These are phyloP conservation scores for Gentiana macrophylla DNA, from an alignment of 257 asterid genomes.

Conservation along the genomic window DNA sequence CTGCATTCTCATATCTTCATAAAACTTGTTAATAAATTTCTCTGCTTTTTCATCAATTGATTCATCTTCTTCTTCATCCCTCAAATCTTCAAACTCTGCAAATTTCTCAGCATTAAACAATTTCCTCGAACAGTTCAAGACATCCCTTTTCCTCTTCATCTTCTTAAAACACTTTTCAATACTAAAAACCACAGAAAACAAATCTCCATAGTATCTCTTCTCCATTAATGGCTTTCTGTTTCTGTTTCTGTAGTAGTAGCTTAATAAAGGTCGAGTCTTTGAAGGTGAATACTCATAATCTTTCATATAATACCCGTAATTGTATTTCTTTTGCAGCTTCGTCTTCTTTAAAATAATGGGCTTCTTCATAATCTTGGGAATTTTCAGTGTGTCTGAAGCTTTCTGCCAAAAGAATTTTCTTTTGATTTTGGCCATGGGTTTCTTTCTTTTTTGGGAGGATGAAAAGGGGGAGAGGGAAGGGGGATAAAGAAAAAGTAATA, in stretches of 20 bases:
- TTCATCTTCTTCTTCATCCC: conserved; percentile 24
- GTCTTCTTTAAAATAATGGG: conserved; percentile 29
- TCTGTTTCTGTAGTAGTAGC: conserved; percentile 2
- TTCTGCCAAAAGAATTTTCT: conserved; percentile 31
- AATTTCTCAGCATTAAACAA: conserved; percentile 18
- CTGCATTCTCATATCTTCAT: conserved; percentile 66
- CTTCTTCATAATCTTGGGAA: conserved; percentile 28
- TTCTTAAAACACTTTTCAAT: conserved; percentile 32
- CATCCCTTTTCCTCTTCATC: conserved; percentile 7
- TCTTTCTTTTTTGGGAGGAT: conserved; percentile 1
- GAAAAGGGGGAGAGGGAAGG: no score
- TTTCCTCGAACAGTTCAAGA: conserved; percentile 3
- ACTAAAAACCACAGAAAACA: conserved; percentile 17
- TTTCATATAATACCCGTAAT: conserved; percentile 30
- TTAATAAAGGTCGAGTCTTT: conserved; percentile 30
- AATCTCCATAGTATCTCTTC: conserved; percentile 22
- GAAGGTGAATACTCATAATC: conserved; percentile 69
- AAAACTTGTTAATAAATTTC: conserved; percentile 60
- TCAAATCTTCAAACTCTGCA: conserved; percentile 11
- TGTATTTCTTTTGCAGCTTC: conserved; percentile 21
- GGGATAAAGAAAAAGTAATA: no score
- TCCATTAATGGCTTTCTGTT: conserved; percentile 12
- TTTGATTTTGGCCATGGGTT: neutral
- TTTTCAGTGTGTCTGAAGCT: conserved; percentile 25
- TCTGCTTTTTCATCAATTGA: conserved; percentile 75